Base-by-base conservation (phyloP, 139 green algal species). In the Axilococcus clingmanii region DNA sequence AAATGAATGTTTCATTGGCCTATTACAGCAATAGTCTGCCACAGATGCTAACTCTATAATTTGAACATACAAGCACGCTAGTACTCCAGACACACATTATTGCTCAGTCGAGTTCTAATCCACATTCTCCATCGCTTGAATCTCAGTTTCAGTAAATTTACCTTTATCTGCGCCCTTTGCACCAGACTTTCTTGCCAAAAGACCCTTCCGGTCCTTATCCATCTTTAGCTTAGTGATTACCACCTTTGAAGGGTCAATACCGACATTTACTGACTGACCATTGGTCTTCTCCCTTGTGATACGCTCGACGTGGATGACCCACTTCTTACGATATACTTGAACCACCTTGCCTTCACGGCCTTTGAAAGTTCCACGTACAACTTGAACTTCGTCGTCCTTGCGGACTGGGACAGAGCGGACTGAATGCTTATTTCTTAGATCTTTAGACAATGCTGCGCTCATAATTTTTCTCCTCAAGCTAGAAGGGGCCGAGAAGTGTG, bases 151-250 rank as follows among this genome's bases (percentile, higher is more conserved):
- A 22, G 72, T 82, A 77, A 90, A 91, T 76, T 94, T 95, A 75
- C 84, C 84, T 85, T 97, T 97, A 48, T 90, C 80, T n/a, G n/a
- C n/a, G 24, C 71, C 82, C 71, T 79, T 71, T 42, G 53, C 60
- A 35, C 69, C 76, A 24, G 37, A 70, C 84, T 95, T 96, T 57
- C 92, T 72, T 52, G 96, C 90, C 25, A 99, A 74, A 43, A 99
- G 66, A 8, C 61, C 66, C 63, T 86, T 91, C 53, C 87, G 75
- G 77, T 98, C 88, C 80, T 97, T 97, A 79, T 99, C 93, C 25
- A 98, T 62, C 84, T 98, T 97, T 30, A 99, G 72, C 82, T 98
- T 99, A 46, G 87, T 99, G 70, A 99, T 89, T 43, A 95, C 56
- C 19, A 91, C 79, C 85, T 99, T 99, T 71, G 79, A 93, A 63